Conservation (phyloP, 2,329 filamentous ascomycete species). For the Scolecobasidium constrictum region DNA sequence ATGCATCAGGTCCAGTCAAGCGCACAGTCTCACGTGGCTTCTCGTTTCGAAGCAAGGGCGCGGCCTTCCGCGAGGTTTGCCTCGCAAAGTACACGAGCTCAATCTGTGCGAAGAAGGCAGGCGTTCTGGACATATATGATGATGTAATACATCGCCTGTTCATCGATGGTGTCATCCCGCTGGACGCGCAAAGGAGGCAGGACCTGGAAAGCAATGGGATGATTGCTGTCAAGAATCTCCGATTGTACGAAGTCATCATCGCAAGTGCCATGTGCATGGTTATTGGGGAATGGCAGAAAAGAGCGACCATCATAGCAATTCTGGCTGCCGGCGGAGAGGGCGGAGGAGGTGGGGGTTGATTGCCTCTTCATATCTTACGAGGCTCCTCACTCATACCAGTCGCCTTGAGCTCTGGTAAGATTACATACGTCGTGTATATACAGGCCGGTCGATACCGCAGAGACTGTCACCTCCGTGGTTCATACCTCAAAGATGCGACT, state of each 20-base stretch:
- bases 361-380: no score
- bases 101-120: constrained; percentile 18
- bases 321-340: constrained; percentile 1
- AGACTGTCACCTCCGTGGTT: no score
- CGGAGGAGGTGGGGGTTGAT: not conserved
- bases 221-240: constrained; percentile 9
- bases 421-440: no score
- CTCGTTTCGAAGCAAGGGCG: not conserved
- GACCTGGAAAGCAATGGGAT: constrained; percentile 3
- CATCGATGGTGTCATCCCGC: constrained; percentile 9
- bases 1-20: not conserved
- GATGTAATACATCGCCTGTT: constrained; percentile 14
- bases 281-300: constrained; percentile 21
- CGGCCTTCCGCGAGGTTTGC: constrained; percentile 15
- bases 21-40: not conserved
- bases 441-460: no score
- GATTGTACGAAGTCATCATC: constrained; percentile 20
- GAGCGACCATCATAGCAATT: not conserved
- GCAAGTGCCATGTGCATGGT: constrained; percentile 24
- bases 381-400: no score
- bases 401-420: no score
- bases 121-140: constrained; percentile 20
- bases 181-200: not conserved
- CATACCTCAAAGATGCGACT: no score
- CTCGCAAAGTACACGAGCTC: constrained; percentile 20